Evolutionary conservation across 192 early-diverging fungal genomes (phyloP), one percentile per base, ranked within the genome.

Genomic region (Globomyces pollinis-pini): DNA sequence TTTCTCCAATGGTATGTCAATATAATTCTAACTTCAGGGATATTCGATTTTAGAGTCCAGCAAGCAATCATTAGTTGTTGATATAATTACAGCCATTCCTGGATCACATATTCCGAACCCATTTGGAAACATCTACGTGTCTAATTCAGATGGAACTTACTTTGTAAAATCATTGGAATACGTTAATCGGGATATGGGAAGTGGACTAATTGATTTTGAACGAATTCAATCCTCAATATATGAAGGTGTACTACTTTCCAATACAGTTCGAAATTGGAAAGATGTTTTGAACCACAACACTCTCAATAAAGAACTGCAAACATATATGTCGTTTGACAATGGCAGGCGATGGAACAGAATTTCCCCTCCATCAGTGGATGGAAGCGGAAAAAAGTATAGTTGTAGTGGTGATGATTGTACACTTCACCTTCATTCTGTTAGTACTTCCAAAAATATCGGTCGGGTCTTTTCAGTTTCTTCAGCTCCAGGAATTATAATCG

Each of bases 131-230:
- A 73, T 98, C 43, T 91, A 84, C 67, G 57, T 81, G 18, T 96
- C 93, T 15, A 91, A 91, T 66, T 90, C 90, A 3, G 86, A 93
- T 41, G 95, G 95, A 50, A 90, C 81, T 0, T 86, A 86, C 59
- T 98, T 93, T 65, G 81, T 84, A 35, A 78, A 78, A 52, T 74
- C 86, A 31, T 78, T 91, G 26, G 77, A 90, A 29, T 76, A 91
- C 66, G 88, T 88, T 16, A 91, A 98, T 59, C 84, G 90, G 29
- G 81, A 89, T 39, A 12, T 28, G 0, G 34, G 67, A 6, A n/a
- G 26, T 1, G 95, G 93, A 16, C 62, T 79, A 26, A 89, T 96
- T 6, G 95, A 98, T 62, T 91, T 93, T 71, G 94, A 96, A 74
- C 78, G 86, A 8, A 79, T 93, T 29, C 82, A 91, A 34, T 84